Evolutionary conservation across 352 stramenopile genomes (phyloP).

Genomic region (Phytophthora sp.): DNA sequence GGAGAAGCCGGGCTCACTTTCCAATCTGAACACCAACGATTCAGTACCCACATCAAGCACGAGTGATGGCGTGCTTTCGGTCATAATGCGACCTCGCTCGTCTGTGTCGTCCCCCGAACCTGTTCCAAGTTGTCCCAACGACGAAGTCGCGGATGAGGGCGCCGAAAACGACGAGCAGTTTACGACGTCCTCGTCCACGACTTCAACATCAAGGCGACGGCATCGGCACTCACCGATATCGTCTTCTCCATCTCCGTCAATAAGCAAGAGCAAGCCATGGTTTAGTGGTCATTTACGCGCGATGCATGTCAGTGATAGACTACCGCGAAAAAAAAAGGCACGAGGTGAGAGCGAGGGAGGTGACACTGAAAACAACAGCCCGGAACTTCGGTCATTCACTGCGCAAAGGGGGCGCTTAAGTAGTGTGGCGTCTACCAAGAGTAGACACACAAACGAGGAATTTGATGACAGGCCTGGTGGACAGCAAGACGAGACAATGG

Average conservation of each 20-base stretch:
- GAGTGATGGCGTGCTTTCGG: conserved; percentile 21
- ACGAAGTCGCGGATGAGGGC: conserved; percentile 35
- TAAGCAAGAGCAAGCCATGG: conserved; percentile 54
- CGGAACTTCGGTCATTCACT: conserved; percentile 20
- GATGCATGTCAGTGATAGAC: conserved; percentile 71
- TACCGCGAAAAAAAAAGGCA: conserved; percentile 58
- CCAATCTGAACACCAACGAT: conserved; percentile 15
- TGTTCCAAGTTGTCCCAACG: conserved; percentile 13
- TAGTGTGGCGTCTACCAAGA: conserved; percentile 37
- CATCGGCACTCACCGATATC: conserved; percentile 38
- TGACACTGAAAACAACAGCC: conserved; percentile 32
- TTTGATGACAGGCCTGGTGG: conserved; percentile 22
- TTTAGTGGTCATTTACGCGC: conserved; percentile 74
- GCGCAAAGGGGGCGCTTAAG: conserved; percentile 21
- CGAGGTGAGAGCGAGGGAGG: conserved; percentile 35
- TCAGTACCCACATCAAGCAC: conserved; percentile 7
- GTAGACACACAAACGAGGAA: conserved; percentile 30
- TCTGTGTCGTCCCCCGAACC: conserved; percentile 34
- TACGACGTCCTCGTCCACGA: conserved; percentile 7
- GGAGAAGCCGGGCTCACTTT: conserved; percentile 21
- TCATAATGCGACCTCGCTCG: conserved; percentile 18
- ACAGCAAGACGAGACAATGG: conserved; percentile 24
- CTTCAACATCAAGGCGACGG: conserved; percentile 28
- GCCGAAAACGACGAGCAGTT: conserved; percentile 29
- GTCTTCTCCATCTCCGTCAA: conserved; percentile 24